Base-by-base conservation (phyloP, 2,329 filamentous ascomycete species). In the Trichoderma arundinaceum region DNA sequence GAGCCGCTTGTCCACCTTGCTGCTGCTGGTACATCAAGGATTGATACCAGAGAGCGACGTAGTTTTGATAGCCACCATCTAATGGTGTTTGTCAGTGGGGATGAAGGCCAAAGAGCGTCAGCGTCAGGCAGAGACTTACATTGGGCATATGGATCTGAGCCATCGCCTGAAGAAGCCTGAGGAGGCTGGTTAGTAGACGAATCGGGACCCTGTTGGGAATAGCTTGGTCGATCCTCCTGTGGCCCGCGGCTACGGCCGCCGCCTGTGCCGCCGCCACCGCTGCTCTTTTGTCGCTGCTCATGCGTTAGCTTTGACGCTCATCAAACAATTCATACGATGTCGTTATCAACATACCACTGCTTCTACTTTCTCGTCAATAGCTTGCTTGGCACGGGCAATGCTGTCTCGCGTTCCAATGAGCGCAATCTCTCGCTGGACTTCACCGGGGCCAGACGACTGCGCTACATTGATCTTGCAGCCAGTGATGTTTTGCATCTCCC, bases 381-480 rank as follows among this genome's bases (percentile, higher is more conserved):
- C 91, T 71, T 83, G 83, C 80, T 96, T 96, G 41, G 94, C 94
- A 69, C 88, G 86, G 60, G 87, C 87, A 74, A 97, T 95, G 63
- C 91, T 88, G 71, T 92, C 89, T 51, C 86, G 86, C 43, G 86
- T 87, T 68, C 93, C 94, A 69, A 95, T 90, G 51, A 97, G 84
- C 52, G 91, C 92, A 74, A 97, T 96, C 77, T 96, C 91, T 73
- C 93, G 89, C 76, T 95, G 90, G 66, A 88, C 85, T 74, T 96
- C 92, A 69, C 87, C 86, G 57, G 90, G 89, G 15, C 90, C 90
- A 41, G 88, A 89, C 7, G 92, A 89, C 72, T 92, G 91, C 38
- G 92, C 91, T 32, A 97, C 93, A 73, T 97, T 97, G 82, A 97
- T 96, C 81, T 96, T 96, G 84, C 94, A 97, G 52, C 92, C 91